Percentiles rank a stretch among this genome's conserved stretches.
Conservation (phyloP, 2,329 filamentous ascomycete species). For the Clonostachys rhizophaga region DNA sequence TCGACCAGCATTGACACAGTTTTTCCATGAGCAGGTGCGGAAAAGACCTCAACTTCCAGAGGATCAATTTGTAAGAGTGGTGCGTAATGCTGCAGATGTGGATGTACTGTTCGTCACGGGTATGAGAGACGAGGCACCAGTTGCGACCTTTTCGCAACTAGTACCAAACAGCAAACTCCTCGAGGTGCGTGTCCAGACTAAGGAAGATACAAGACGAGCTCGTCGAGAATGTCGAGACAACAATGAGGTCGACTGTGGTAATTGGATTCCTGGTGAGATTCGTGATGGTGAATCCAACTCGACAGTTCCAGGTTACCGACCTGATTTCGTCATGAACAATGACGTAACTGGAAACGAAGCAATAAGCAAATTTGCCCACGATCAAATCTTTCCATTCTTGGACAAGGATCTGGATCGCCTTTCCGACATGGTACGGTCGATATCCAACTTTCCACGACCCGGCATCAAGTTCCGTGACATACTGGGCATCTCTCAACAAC, state of each 20-base stretch:
- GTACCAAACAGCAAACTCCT: conserved; percentile 46
- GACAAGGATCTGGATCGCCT: conserved; percentile 39
- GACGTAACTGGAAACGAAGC: conserved; percentile 30
- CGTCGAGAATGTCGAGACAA: conserved; percentile 20
- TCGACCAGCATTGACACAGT: conserved; percentile 42
- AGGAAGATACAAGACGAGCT: conserved; percentile 22
- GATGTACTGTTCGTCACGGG: conserved; percentile 59
- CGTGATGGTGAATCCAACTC: not conserved
- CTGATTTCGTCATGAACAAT: conserved; percentile 48
- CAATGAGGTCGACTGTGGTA: not conserved
- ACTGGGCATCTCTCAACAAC: conserved; percentile 47
- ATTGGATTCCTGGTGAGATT: too few relatives aligned
- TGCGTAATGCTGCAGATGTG: conserved; percentile 29
- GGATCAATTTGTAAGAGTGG: conserved; percentile 43
- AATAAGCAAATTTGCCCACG: conserved; percentile 32
- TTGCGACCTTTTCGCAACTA: conserved; percentile 47
- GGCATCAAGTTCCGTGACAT: conserved; percentile 54
- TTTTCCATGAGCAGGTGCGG: conserved; percentile 39
- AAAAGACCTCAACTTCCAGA: conserved; percentile 38
- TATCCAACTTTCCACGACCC: conserved; percentile 43
- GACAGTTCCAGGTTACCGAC: conserved; percentile 2
- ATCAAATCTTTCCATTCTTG: conserved; percentile 36
- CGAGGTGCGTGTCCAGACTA: conserved; percentile 44
- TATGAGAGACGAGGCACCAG: conserved; percentile 56
- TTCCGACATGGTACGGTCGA: conserved; percentile 38